Evolutionary conservation across 106 monocot genomes (phyloP).

Genomic region (Narthecium ossifragum): DNA sequence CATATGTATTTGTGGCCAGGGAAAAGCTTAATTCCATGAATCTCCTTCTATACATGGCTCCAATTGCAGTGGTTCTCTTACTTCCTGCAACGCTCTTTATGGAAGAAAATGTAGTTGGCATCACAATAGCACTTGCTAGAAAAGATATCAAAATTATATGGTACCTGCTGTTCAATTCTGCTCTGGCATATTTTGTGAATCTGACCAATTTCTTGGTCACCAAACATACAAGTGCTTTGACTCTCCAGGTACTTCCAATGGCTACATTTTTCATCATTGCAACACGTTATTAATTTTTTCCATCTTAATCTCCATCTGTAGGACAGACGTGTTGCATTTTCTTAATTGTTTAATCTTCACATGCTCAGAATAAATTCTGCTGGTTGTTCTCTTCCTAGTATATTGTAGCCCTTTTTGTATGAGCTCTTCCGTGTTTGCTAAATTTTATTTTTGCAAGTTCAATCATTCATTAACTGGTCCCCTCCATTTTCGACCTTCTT

Average conservation of each 20-base stretch:
- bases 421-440: no score
- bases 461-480: no score
- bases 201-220: slow-evolving; percentile 96
- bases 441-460: no score
- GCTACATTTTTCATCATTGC: no score
- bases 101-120: slow-evolving; percentile 71
- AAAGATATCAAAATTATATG: slow-evolving; percentile 58
- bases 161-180: slow-evolving; percentile 70
- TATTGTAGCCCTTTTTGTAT: no score
- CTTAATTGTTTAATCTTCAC: no score
- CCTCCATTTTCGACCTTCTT: no score
- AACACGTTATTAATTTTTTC: no score
- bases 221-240: slow-evolving; percentile 89
- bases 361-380: no score
- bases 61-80: slow-evolving; percentile 71
- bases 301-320: no score
- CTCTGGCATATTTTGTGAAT: slow-evolving; percentile 88
- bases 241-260: slow-evolving; percentile 88
- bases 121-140: slow-evolving; percentile 68
- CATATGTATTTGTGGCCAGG: slow-evolving; percentile 26
- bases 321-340: no score
- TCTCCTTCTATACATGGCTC: slow-evolving; percentile 90
- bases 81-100: slow-evolving; percentile 73
- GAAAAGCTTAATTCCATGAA: slow-evolving; percentile 98
- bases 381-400: no score